Conservation (phyloP, 2,329 filamentous ascomycete species). For the Cladosporium sp. region DNA sequence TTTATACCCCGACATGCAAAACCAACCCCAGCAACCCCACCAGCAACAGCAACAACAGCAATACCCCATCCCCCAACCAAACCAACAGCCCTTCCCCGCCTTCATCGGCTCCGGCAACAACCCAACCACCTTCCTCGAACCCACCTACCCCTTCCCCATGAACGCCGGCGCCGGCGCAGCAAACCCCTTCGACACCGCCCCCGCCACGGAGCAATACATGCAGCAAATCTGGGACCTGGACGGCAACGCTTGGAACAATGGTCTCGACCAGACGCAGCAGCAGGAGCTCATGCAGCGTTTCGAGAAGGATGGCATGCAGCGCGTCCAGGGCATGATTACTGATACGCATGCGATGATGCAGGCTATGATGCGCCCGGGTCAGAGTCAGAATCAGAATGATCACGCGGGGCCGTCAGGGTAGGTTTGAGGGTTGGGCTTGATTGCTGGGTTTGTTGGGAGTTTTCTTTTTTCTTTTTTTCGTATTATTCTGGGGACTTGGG, state of each 20-base stretch:
- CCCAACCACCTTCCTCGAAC: conserved; percentile 23
- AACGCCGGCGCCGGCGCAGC: conserved; percentile 5
- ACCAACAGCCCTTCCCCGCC: conserved; percentile 8
- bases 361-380: conserved; percentile 1
- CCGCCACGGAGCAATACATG: conserved; percentile 16
- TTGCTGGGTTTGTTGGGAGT: too few species aligned
- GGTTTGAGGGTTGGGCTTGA: not conserved
- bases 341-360: conserved; percentile 25
- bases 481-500: too few species aligned
- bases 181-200: not conserved
- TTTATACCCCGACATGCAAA: conserved; percentile 9
- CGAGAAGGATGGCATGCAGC: conserved; percentile 35
- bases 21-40: too few species aligned
- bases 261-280: conserved; percentile 32
- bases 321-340: conserved; percentile 35
- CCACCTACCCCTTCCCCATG: conserved; percentile 25
- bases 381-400: too few species aligned
- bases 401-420: not conserved
- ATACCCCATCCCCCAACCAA: not conserved
- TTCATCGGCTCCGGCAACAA: conserved; percentile 14
- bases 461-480: too few species aligned
- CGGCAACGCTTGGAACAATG: conserved; percentile 28
- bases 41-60: not conserved
- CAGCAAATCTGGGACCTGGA: conserved; percentile 27
- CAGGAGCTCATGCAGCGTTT: conserved; percentile 34